phyloP scores from a whole-genome alignment of 257 asterid species.

The Przewalskia tangutica region DNA sequence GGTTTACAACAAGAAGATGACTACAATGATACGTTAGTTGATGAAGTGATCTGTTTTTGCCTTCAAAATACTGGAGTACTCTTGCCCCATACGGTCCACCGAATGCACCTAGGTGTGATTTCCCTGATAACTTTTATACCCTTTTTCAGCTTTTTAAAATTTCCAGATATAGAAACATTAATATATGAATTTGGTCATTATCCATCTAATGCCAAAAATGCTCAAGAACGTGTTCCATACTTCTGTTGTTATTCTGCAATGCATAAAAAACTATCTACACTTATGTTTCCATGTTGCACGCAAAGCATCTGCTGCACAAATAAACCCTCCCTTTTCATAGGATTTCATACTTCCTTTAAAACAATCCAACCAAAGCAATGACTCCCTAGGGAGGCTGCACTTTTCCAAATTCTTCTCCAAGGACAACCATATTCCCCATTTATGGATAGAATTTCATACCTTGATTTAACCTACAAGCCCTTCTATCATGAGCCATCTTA shows the following conservation, averaged over 20 bases:
- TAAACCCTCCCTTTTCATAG: neutral
- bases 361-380: neutral
- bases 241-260: neutral
- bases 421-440: neutral
- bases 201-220: neutral
- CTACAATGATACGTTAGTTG: neutral
- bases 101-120: neutral
- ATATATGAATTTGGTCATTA: neutral
- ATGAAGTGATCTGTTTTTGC: neutral
- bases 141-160: neutral
- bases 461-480: neutral
- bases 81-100: neutral
- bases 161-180: neutral
- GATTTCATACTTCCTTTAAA: neutral
- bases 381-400: neutral
- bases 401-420: neutral
- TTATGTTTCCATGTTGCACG: neutral
- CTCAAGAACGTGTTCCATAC: neutral
- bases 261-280: neutral
- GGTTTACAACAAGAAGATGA: neutral
- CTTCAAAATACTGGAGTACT: neutral
- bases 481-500: neutral
- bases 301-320: neutral
- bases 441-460: neutral
- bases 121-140: neutral